phyloP scores from a whole-genome alignment of 2,329 filamentous ascomycete genomes.

The Graphiopsis chlorocephala region DNA sequence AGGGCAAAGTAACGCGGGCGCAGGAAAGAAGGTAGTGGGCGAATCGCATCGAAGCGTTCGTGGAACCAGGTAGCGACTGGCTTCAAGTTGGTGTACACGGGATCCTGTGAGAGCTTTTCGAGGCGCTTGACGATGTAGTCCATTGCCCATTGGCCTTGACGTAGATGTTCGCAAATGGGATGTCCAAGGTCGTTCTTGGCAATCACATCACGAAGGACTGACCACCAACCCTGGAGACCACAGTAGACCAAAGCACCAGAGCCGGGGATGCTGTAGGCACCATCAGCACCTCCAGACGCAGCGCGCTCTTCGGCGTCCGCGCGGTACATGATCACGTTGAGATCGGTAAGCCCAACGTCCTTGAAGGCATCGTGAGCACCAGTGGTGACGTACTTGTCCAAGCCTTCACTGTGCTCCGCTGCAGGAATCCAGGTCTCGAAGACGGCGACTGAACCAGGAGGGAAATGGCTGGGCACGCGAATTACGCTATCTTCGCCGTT shows the following conservation, averaged over 20 bases:
- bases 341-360: constrained; percentile 70
- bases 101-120: constrained; percentile 62
- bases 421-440: constrained; percentile 95
- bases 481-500: constrained; percentile 74
- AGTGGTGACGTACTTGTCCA: constrained; percentile 83
- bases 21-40: constrained; percentile 81
- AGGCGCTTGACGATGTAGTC: constrained; percentile 82
- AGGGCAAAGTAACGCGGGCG: constrained; percentile 91
- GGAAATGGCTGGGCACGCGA: constrained; percentile 76
- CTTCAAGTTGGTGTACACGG: constrained; percentile 58
- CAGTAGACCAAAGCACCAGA: constrained; percentile 87
- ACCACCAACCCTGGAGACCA: constrained; percentile 99
- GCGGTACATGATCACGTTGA: constrained; percentile 89
- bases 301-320: constrained; percentile 87
- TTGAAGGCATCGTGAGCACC: constrained; percentile 77
- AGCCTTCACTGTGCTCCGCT: constrained; percentile 75
- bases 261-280: constrained; percentile 83
- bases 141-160: constrained; percentile 86
- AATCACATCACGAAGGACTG: constrained; percentile 79
- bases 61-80: constrained; percentile 74
- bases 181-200: constrained; percentile 88
- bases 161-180: constrained; percentile 86
- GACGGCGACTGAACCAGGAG: constrained; percentile 88
- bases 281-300: constrained; percentile 73
- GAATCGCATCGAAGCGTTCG: constrained; percentile 80